Evolutionary conservation across 2,329 filamentous ascomycete species (phyloP).

Genomic region (Oidium heveae): DNA sequence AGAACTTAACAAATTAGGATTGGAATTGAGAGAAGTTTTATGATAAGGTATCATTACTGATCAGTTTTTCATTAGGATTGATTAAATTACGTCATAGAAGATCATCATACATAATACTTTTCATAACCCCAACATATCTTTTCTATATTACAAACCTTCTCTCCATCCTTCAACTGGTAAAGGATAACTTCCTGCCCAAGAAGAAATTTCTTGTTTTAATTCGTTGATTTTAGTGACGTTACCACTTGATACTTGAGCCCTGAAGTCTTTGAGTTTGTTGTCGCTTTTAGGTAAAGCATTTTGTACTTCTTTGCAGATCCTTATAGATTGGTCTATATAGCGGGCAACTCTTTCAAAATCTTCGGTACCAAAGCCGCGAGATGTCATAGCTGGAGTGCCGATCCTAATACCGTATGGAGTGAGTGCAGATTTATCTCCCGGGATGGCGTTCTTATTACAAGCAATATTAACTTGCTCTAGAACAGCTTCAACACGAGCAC

Average conservation of each 20-base stretch:
- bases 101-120: too few species aligned
- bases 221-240: constrained; percentile 59
- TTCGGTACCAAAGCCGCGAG: constrained; percentile 65
- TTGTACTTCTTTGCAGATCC: constrained; percentile 1
- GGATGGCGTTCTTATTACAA: constrained; percentile 98
- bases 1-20: too few species aligned
- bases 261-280: constrained; percentile 99
- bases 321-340: constrained; percentile 48
- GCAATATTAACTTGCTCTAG: constrained; percentile 84
- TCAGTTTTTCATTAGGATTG: too few species aligned
- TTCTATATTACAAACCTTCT: constrained; percentile 3
- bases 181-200: constrained; percentile 76
- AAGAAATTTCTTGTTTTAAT: constrained; percentile 69
- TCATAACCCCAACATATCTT: background rate
- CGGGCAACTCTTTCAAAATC: constrained; percentile 64
- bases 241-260: constrained; percentile 62
- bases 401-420: constrained; percentile 83
- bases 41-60: too few species aligned
- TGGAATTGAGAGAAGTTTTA: too few species aligned
- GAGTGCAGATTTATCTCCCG: constrained; percentile 79
- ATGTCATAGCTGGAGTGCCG: constrained; percentile 94
- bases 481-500: constrained; percentile 68
- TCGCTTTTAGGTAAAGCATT: constrained; percentile 70
- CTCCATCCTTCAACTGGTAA: constrained; percentile 62
- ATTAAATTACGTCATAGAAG: too few species aligned